Base-by-base conservation (phyloP, 768 basidiomycete genomes). In the Mycena leptocephala region DNA sequence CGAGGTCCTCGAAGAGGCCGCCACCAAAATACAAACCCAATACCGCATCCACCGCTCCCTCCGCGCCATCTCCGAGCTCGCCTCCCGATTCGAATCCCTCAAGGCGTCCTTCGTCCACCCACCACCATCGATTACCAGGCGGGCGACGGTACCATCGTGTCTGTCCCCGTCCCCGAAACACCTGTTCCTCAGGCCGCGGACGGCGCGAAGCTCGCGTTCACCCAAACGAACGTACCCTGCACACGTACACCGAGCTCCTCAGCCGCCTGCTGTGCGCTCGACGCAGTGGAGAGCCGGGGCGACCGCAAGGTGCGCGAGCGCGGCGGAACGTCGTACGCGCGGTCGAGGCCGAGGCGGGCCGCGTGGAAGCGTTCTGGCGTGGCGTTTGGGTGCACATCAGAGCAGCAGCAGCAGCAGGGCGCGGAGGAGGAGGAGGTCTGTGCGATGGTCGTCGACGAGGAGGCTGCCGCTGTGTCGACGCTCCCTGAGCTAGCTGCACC, bases 231-330 rank as follows among this genome's bases (percentile, higher is more conserved):
- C 81, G 91, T 89, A 24, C 82, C 89, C 83, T 95, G 26, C 92
- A 93, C 82, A 87, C 84, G 18, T 93, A 95, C 82, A 85, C 87
- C n/a, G 91, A 95, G 78, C 85, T 88, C 56, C 87, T 95, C 39
- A 90, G 90, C 70, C 90, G 90, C 48, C 83, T 96, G 16, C 86
- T 96, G n/a, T 58, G 88, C 88, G 76, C 89, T 96, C 14, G 95
- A 96, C 78, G 91, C 88, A 0, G 89, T 96, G 26, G 91, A 94
- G 78, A 93, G 92, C 77, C 89, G 88, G 77, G 94, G 94, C 0
- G 88, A 91, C 62, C 83, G 83, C 76, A 84, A 82, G 0, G 89
- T 96, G 9, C 84, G 95, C 59, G 84, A 85, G 35, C 82, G 79
- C 84, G 95, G 64, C 87, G 91, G 78, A 81, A 83, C 5, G 84